Conservation (phyloP, 2,329 filamentous ascomycete genomes). For the Cordyceps cicadae region DNA sequence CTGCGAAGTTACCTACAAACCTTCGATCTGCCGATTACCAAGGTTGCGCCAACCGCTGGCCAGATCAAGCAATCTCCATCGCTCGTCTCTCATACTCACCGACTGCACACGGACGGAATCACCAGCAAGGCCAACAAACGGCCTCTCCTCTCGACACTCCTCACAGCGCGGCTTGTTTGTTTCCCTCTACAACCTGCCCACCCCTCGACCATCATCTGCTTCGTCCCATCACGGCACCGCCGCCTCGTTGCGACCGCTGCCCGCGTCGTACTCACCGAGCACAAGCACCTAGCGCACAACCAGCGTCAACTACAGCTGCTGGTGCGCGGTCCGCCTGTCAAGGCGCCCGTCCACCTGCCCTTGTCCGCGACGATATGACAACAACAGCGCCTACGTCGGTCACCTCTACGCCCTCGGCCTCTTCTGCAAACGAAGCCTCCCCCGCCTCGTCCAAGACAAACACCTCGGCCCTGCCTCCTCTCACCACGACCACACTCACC, state of each 20-base stretch:
- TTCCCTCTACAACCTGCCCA: neutral
- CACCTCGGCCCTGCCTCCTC: conserved; percentile 46
- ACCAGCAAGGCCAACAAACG: neutral
- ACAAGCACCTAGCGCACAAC: neutral
- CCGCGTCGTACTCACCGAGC: neutral
- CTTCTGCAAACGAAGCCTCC: conserved; percentile 41
- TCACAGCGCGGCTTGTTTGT: neutral
- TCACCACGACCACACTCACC: conserved; percentile 46
- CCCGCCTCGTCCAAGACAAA: conserved; percentile 40
- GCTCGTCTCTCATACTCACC: neutral
- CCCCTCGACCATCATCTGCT: neutral
- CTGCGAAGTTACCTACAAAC: neutral
- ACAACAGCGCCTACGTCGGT: conserved; percentile 48
- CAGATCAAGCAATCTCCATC: neutral
- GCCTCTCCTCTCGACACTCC: neutral
- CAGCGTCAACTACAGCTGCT: conserved; percentile 1
- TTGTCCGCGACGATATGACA: conserved; percentile 21
- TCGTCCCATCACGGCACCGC: neutral
- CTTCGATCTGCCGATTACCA: no score
- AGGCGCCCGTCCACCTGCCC: conserved; percentile 7
- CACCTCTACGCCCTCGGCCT: conserved; percentile 45
- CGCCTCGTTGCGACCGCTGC: neutral
- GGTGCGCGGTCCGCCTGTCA: conserved; percentile 10
- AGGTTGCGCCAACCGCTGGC: conserved; percentile 7
- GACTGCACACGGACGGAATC: neutral